Conservation (phyloP, 2,329 filamentous ascomycete species). For the Xylariaceae sp. region DNA sequence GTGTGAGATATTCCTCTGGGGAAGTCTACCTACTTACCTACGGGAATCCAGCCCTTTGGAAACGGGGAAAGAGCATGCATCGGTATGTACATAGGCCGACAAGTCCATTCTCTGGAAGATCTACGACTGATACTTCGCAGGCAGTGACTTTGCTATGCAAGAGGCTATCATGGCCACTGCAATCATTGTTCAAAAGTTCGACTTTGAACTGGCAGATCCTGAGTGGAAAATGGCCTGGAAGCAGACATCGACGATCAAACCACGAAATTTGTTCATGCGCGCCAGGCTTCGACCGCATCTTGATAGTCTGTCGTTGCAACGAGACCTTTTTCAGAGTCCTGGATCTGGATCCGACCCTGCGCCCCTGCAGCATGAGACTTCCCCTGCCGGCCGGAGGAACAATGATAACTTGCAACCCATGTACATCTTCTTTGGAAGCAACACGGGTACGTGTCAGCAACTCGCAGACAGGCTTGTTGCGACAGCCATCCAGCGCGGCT, state of each 20-base stretch:
- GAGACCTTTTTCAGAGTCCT: constrained; percentile 2
- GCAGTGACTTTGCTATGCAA: constrained; percentile 8
- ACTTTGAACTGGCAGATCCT: constrained; percentile 9
- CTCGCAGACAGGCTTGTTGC: background rate
- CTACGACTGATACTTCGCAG: too few relatives aligned
- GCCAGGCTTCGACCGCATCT: constrained; percentile 4
- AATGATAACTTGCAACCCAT: background rate
- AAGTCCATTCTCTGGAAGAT: too few relatives aligned
- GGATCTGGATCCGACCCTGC: background rate
- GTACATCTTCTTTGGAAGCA: background rate
- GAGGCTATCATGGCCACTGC: constrained; percentile 7
- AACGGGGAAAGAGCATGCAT: constrained; percentile 8
- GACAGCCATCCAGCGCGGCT: background rate
- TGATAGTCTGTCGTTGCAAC: constrained; percentile 5
- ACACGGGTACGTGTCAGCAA: background rate
- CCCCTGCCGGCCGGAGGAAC: background rate
- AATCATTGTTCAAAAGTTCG: constrained; percentile 9
- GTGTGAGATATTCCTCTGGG: background rate
- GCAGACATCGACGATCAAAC: constrained; percentile 5
- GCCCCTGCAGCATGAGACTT: background rate
- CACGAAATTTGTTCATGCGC: constrained; percentile 5
- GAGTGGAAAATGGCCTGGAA: constrained; percentile 6
- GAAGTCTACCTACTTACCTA: background rate
- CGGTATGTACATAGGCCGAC: too few relatives aligned
- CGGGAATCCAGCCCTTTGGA: constrained; percentile 9